Base-by-base conservation (phyloP, 345 rosid species). In the Hypericum androsaemum region DNA sequence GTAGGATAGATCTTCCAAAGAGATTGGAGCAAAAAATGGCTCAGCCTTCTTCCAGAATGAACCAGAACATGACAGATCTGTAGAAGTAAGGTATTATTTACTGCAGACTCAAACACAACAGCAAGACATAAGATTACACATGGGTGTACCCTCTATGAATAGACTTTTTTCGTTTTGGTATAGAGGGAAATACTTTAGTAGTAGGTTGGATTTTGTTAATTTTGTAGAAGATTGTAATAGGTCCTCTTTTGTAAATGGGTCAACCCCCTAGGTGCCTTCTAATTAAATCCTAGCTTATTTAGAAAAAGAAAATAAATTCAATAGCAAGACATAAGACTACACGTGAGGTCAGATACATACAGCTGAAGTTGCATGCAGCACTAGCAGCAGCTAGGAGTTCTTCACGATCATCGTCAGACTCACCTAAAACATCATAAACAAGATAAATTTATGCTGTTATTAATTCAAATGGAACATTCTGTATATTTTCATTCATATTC, bases 21-120 rank as follows among this genome's bases (percentile, higher is more conserved):
- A 63, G 54, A 57, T 41, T 8, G 74, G 47, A 54, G 71, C 63
- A 73, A 77, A 80, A 49, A 49, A 6, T 5, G 51, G 56, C 54
- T 74, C 86, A 61, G 74, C 52, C 46, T 66, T 61, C 73, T 77
- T 80, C 86, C 82, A 77, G 63, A 80, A 72, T 22, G 66, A 36
- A 57, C 65, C 64, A 55, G 75, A 68, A 62, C 78, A 73, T 43
- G 67, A 65, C 58, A 59, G 64, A 75, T 68, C 86, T 80, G 62
- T 52, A 64, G 56, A 51, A 68, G 46, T 16, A 43, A 28, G 41
- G 9, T 58, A 38, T 8, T 22, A 42, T n/a, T 14, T 35, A 16
- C 13, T 52, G 32, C 32, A 22, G 32, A 22, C 32, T 22, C 32
- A 22, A 22, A 22, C 32, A 22, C 4, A 22, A 22, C 32, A 22